Percentiles rank a stretch among this genome's conserved stretches.
phyloP scores from a whole-genome alignment of 768 basidiomycete species.

The Naematelia aurantialba region DNA sequence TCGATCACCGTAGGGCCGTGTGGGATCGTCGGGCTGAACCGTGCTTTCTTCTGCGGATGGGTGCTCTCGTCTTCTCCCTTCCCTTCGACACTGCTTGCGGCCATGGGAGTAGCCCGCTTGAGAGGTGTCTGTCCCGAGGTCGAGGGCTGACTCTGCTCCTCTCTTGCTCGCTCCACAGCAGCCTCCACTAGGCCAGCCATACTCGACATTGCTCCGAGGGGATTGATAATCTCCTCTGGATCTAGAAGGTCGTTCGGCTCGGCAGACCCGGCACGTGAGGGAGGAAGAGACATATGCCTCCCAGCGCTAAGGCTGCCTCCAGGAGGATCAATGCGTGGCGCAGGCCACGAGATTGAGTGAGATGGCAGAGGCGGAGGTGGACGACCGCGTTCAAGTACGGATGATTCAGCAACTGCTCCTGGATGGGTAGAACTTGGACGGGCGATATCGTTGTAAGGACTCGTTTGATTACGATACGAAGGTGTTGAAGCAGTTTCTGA shows the following conservation, averaged over 20 bases:
- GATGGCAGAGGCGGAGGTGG: not conserved
- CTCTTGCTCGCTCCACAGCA: constrained; percentile 46
- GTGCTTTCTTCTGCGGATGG: constrained; percentile 21
- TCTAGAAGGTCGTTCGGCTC: constrained; percentile 65
- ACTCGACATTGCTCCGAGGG: constrained; percentile 43
- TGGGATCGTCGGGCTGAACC: constrained; percentile 21
- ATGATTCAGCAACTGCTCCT: not conserved
- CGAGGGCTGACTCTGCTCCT: constrained; percentile 22
- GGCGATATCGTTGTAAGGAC: not conserved
- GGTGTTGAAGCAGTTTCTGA: not conserved
- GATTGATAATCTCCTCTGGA: constrained; percentile 53
- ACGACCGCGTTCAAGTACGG: not conserved
- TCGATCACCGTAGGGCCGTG: constrained; percentile 32
- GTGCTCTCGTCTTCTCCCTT: not conserved
- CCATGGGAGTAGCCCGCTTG: not conserved
- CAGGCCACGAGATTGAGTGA: not conserved
- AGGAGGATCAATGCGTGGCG: not conserved
- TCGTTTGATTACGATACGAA: not conserved
- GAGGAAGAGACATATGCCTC: constrained; percentile 37
- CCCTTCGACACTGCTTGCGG: not conserved
- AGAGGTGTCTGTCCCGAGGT: no score
- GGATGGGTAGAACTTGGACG: not conserved
- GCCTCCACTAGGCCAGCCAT: constrained; percentile 50
- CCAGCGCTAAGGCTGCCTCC: not conserved
- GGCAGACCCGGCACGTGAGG: constrained; percentile 54